Evolutionary conservation across 148 eudicot genomes (phyloP), one percentile per base, ranked within the genome.

Genomic region (Silene latifolia): DNA sequence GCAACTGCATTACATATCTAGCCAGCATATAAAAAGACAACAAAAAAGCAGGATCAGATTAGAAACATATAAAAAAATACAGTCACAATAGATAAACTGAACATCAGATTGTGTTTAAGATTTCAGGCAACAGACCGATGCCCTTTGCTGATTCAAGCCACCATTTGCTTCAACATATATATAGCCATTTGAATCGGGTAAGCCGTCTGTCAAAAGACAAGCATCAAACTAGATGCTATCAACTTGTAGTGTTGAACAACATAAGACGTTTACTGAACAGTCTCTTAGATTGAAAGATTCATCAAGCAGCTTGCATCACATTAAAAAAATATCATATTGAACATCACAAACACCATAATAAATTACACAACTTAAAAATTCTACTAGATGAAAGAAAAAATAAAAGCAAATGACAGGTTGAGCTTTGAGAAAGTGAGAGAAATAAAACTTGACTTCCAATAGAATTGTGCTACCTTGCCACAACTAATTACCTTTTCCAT

Each of bases 1-100:
- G 99, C 97, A 78, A 92, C 99, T 59, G 99, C 99, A 81, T 95
- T 95, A 84, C 99, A 95, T 79, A 95, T 91, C 99, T 95, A 79
- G 74, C 77, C 78, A 79, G 47, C 64, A 62, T 51, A 51, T 24
- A n/a, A 44, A 25, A 58, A 71, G 47, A 57, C 76, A 79, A 51
- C 24, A 81, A 62, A 27, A 44, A 59, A 35, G n/a, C 18, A 29
- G 64, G 74, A 72, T 76, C 0, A 73, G 67, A 68, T 63, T 23
- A 67, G 20, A 48, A 46, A 67, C 20, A 8, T 19, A 6, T 2
- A 1, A 46, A 20, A 67, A 67, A 4, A 44, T 18, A 67, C 8
- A n/a, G 10, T 24, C 17, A 67, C 56, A 46, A 20, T 15, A 9
- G 21, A 39, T 44, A 46, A 42, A 67, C 20, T 76, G 42, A 29